These are phyloP conservation scores for Anthostomella pinea DNA, from an alignment of 2,329 filamentous ascomycete genomes.

Conservation along the genomic window DNA sequence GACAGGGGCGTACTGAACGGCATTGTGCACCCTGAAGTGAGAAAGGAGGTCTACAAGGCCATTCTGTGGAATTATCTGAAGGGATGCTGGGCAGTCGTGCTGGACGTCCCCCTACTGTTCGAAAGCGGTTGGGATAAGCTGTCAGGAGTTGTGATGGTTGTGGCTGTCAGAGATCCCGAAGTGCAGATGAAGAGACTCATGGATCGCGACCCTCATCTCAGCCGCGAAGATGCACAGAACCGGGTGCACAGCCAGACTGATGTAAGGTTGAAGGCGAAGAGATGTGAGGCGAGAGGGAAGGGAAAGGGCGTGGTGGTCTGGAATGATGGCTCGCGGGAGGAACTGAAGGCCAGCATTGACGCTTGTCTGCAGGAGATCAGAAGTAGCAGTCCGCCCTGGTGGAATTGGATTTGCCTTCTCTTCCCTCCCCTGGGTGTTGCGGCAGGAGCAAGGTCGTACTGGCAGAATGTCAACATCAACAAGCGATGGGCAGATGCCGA, in stretches of 20 bases:
- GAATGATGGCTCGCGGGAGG: constrained; percentile 78
- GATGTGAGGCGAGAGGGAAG: constrained; percentile 63
- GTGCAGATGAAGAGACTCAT: constrained; percentile 80
- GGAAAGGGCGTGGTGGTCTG: constrained; percentile 77
- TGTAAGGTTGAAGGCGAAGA: constrained; percentile 75
- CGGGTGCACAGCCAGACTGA: constrained; percentile 84
- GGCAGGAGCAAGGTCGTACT: constrained; percentile 68
- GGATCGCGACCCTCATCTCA: constrained; percentile 73
- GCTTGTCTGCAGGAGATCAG: constrained; percentile 63
- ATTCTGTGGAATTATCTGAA: constrained; percentile 70
- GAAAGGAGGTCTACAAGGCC: constrained; percentile 73
- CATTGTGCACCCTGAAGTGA: constrained; percentile 90
- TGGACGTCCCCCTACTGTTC: constrained; percentile 90
- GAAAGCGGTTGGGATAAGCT: constrained; percentile 83
- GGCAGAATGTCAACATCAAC: constrained; percentile 69
- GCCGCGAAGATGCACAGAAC: constrained; percentile 81
- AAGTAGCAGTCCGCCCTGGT: constrained; percentile 70
- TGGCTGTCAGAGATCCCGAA: constrained; percentile 75
- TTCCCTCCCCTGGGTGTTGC: constrained; percentile 73
- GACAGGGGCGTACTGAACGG: constrained; percentile 78
- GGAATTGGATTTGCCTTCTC: constrained; percentile 68
- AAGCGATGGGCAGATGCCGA: constrained; percentile 65
- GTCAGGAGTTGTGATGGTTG: constrained; percentile 82
- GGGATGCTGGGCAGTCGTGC: constrained; percentile 83
- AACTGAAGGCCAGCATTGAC: constrained; percentile 65